These are phyloP conservation scores for Rhodotorula sp. DNA, from an alignment of 1,284 basidiomycete genomes.

Conservation along the genomic window DNA sequence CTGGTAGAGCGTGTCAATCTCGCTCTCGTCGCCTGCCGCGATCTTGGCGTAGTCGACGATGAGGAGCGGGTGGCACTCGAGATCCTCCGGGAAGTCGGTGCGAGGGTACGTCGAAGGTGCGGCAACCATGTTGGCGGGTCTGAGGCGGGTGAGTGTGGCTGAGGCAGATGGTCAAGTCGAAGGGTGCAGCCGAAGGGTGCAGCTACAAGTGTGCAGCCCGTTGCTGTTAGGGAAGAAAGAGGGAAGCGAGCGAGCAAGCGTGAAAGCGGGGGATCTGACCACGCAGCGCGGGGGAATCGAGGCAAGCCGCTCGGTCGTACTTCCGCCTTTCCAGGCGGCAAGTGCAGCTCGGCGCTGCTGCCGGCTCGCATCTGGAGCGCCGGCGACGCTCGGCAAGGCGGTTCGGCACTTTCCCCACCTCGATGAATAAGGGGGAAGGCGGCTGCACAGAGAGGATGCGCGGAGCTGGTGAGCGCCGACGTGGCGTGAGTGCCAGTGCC, in stretches of 20 bases:
- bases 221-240: background rate
- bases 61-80: slow-evolving; percentile 59
- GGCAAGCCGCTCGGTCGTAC: too few relatives aligned
- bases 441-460: too few relatives aligned
- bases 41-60: slow-evolving; percentile 59
- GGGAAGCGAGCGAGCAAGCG: background rate
- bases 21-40: slow-evolving; percentile 42
- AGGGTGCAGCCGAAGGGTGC: too few relatives aligned
- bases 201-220: background rate
- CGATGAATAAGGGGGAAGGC: background rate
- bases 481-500: too few relatives aligned
- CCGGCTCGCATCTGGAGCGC: background rate
- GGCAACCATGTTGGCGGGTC: background rate
- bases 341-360: too few relatives aligned
- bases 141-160: background rate
- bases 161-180: background rate
- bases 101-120: slow-evolving; percentile 1
- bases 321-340: too few relatives aligned
- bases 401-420: background rate
- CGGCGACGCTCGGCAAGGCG: background rate
- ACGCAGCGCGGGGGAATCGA: background rate
- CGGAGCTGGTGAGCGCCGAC: too few relatives aligned
- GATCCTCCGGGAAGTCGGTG: slow-evolving; percentile 57
- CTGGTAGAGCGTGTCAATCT: slow-evolving; percentile 36
- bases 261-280: background rate